Conservation (phyloP, 495 filamentous ascomycete species). For the Aspergillus carlsbadensis region DNA sequence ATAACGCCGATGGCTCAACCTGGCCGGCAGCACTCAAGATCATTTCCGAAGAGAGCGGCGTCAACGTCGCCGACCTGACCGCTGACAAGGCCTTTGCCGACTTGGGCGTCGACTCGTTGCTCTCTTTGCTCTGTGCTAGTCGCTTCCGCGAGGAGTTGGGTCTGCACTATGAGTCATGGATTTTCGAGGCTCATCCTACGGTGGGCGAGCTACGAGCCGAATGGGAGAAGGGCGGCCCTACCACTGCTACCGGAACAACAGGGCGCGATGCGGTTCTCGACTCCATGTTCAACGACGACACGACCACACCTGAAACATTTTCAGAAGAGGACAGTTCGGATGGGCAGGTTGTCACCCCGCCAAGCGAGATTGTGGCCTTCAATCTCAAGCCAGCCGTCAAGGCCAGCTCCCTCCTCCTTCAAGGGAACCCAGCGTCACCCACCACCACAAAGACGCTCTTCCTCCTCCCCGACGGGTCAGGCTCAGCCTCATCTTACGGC, state of each 20-base stretch:
- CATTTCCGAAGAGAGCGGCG: slow-evolving; percentile 64
- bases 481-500: slow-evolving; percentile 53
- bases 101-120: slow-evolving; percentile 53
- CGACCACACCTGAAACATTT: too few species aligned
- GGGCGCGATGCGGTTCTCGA: slow-evolving; percentile 18
- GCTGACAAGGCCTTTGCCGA: slow-evolving; percentile 49
- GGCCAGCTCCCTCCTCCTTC: slow-evolving; percentile 42
- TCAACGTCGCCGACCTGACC: slow-evolving; percentile 61
- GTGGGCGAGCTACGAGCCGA: slow-evolving; percentile 39
- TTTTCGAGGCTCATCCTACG: slow-evolving; percentile 61
- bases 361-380: slow-evolving; percentile 19
- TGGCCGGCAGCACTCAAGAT: slow-evolving; percentile 52
- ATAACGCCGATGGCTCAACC: too few species aligned
- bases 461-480: slow-evolving; percentile 38
- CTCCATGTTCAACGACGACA: too few species aligned
- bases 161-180: slow-evolving; percentile 48
- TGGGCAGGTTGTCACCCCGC: slow-evolving; percentile 12
- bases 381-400: slow-evolving; percentile 31
- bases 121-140: slow-evolving; percentile 48
- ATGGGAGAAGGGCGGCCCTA: slow-evolving; percentile 26
- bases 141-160: slow-evolving; percentile 49
- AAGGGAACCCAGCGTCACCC: slow-evolving; percentile 27
- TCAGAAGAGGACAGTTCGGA: slow-evolving; percentile 15
- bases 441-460: slow-evolving; percentile 32
- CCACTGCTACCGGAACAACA: slow-evolving; percentile 52